Evolutionary conservation across 2,329 filamentous ascomycete genomes (phyloP).

Genomic region (Myriosclerotinia duriaeana): DNA sequence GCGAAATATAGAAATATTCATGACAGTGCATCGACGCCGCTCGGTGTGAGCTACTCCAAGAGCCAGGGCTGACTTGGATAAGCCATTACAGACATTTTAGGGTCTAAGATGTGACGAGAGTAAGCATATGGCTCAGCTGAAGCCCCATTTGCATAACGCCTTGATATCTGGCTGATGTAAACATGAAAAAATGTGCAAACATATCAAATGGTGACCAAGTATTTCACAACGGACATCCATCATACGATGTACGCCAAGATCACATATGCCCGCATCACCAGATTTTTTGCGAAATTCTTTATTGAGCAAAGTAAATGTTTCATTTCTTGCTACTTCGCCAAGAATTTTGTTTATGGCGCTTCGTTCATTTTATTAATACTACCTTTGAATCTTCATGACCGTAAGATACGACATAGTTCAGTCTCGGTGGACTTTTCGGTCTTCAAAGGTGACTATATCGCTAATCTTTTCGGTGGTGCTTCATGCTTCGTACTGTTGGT

Average conservation of each 20-base stretch:
- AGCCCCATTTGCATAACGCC: background rate
- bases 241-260: background rate
- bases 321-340: background rate
- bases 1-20: background rate
- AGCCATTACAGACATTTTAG: background rate
- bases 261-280: background rate
- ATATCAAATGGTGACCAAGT: background rate
- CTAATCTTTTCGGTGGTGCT: background rate
- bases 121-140: constrained; percentile 17
- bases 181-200: background rate
- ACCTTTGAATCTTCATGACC: background rate
- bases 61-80: background rate
- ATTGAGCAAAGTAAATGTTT: background rate
- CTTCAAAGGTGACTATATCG: background rate
- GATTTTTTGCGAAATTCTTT: background rate
- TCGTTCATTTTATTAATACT: background rate
- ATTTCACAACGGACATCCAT: background rate
- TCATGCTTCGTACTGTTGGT: background rate
- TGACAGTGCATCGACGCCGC: background rate
- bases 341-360: background rate
- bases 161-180: background rate
- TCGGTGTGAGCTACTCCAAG: background rate
- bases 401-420: background rate
- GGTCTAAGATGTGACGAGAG: background rate
- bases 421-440: background rate